Evolutionary conservation across 73 alveolate species (phyloP).

Genomic region (Paramecium octaurelia): DNA sequence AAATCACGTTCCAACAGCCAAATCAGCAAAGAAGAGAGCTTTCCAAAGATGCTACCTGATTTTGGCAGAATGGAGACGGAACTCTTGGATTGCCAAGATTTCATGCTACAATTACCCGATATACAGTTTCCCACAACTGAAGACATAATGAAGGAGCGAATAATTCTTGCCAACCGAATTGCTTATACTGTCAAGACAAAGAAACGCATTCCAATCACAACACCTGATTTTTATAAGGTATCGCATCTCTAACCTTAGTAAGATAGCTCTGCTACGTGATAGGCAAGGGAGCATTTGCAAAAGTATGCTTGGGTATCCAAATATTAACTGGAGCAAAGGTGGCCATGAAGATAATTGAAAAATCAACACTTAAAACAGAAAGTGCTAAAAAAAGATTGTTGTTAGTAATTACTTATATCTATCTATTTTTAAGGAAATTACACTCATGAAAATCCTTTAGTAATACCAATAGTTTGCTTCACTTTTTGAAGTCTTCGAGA

Average conservation of each 20-base stretch:
- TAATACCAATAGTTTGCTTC: conserved; percentile 72
- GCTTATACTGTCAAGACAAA: conserved; percentile 53
- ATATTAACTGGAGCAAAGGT: conserved; percentile 96
- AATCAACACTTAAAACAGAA: conserved; percentile 89
- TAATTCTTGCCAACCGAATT: conserved; percentile 51
- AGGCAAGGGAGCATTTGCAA: conserved; percentile 98
- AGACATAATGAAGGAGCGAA: conserved; percentile 53
- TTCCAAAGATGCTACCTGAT: conserved; percentile 42
- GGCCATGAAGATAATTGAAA: conserved; percentile 96
- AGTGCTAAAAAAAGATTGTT: conserved; percentile 89
- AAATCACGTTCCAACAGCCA: conserved; percentile 10
- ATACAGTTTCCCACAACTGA: conserved; percentile 37
- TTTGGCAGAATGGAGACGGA: conserved; percentile 48
- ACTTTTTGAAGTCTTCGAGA: conserved; percentile 90
- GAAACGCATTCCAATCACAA: conserved; percentile 59
- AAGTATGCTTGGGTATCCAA: conserved; percentile 92
- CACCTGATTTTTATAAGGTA: conserved; percentile 64
- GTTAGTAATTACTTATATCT: conserved; percentile 71
- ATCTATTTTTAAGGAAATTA: conserved; percentile 71
- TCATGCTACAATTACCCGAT: conserved; percentile 24
- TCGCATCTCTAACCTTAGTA: conserved; percentile 18
- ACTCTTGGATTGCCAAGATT: conserved; percentile 32
- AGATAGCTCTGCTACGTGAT: conserved; percentile 67
- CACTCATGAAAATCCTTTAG: conserved; percentile 29
- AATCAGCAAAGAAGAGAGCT: not conserved